A percentile compares a stretch with the other conserved stretches of the same genome.
Evolutionary conservation across 371 early-diverging fungal genomes (phyloP).

Genomic region (Actinomucor elegans): DNA sequence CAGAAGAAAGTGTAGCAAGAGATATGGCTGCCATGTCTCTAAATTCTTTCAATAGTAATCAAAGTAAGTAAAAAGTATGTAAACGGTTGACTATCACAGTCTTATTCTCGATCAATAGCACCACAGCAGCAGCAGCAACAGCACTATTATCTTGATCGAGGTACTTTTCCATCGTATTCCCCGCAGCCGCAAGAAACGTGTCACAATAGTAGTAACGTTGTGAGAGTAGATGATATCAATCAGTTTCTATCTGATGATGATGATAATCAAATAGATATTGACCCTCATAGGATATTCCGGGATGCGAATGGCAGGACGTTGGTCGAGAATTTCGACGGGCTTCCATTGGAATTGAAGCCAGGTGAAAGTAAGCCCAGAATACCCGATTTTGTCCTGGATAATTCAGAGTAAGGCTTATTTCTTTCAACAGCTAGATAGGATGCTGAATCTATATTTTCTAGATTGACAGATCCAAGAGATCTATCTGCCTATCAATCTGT

Average conservation of each 20-base stretch:
- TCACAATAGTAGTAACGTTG: not conserved
- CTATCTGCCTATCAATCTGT: conserved; percentile 4
- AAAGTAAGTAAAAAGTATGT: no score
- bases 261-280: not conserved
- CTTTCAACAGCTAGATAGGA: no score
- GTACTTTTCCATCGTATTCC: no score
- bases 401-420: conserved; percentile 4
- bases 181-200: no score
- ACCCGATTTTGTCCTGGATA: conserved; percentile 22
- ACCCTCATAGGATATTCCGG: not conserved
- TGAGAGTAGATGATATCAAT: conserved; percentile 16
- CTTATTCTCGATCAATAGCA: no score
- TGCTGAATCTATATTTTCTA: no score
- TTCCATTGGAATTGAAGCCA: conserved; percentile 19
- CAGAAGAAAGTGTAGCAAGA: conserved; percentile 26
- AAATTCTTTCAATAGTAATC: no score
- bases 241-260: conserved; percentile 14
- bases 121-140: not conserved
- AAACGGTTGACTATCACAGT: no score
- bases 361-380: conserved; percentile 23
- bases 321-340: conserved; percentile 3
- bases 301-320: not conserved
- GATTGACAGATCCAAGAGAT: conserved; percentile 16
- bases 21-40: conserved; percentile 30
- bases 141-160: no score